These are phyloP conservation scores for Tylopilus intermedius DNA, from an alignment of 768 basidiomycete species.

Conservation along the genomic window DNA sequence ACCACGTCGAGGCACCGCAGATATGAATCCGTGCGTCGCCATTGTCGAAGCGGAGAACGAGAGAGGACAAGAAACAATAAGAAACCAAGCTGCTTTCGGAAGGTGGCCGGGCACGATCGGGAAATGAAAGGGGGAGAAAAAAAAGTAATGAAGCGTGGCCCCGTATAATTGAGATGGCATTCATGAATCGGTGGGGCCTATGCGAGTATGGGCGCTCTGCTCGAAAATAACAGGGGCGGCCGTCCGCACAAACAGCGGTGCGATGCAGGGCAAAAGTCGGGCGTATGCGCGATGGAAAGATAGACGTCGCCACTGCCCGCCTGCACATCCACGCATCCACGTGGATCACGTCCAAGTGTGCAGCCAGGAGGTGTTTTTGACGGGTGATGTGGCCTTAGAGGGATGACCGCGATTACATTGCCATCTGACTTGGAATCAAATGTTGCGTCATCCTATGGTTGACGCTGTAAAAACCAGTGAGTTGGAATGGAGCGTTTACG, in stretches of 20 bases:
- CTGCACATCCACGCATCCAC: conserved; percentile 10
- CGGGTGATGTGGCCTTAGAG: conserved; percentile 15
- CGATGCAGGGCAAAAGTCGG: conserved; percentile 1
- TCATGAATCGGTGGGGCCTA: conserved; percentile 14
- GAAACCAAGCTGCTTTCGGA: background rate
- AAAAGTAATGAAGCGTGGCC: background rate
- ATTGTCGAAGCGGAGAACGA: background rate
- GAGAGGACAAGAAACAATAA: background rate
- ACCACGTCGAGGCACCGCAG: background rate
- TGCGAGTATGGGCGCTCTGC: conserved; percentile 18
- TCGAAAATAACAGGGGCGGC: background rate
- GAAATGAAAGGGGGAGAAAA: background rate
- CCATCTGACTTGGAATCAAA: conserved; percentile 1
- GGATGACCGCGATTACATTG: conserved; percentile 1
- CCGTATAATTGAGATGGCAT: background rate
- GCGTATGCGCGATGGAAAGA: background rate
- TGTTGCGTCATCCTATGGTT: conserved; percentile 2
- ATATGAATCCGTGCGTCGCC: conserved; percentile 10
- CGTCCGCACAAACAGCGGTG: conserved; percentile 9
- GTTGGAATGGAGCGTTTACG: conserved; percentile 13
- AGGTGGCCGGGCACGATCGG: background rate
- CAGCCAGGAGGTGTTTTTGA: background rate
- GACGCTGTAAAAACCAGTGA: conserved; percentile 15
- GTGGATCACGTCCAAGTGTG: background rate
- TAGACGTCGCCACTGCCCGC: background rate